phyloP scores from a whole-genome alignment of 805 yeast species.

The Schizosaccharomyces lindneri region DNA sequence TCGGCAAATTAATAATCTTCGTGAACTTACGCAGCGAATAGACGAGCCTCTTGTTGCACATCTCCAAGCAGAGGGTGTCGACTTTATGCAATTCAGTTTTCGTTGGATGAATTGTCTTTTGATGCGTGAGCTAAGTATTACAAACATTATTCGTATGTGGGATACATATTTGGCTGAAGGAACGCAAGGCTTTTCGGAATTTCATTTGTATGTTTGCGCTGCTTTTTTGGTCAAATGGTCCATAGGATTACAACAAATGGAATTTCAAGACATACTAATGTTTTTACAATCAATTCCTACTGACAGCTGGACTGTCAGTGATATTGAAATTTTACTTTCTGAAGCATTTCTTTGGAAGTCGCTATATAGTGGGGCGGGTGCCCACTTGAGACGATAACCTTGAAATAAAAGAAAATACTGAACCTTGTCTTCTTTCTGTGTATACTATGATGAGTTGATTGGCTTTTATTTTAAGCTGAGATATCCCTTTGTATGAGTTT shows the following conservation, averaged over 20 bases:
- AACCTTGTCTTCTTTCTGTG: too few relatives aligned
- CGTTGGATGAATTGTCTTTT: slow-evolving; percentile 96
- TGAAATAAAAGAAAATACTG: too few relatives aligned
- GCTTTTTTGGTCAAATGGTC: slow-evolving; percentile 84
- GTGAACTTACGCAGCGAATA: slow-evolving; percentile 53
- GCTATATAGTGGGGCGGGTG: slow-evolving; percentile 66
- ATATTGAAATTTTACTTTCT: slow-evolving; percentile 71
- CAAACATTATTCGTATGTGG: slow-evolving; percentile 82
- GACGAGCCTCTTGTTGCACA: slow-evolving; percentile 52
- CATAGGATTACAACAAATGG: slow-evolving; percentile 51
- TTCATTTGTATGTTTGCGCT: slow-evolving; percentile 92
- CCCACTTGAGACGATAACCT: slow-evolving; percentile 32
- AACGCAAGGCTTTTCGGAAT: slow-evolving; percentile 54
- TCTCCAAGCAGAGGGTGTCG: slow-evolving; percentile 59
- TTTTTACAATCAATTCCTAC: slow-evolving; percentile 84
- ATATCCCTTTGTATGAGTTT: too few relatives aligned
- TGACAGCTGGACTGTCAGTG: slow-evolving; percentile 59
- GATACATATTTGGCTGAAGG: slow-evolving; percentile 54
- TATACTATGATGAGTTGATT: too few relatives aligned
- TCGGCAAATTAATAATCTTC: slow-evolving; percentile 63
- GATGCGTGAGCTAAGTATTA: slow-evolving; percentile 74
- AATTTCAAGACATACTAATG: slow-evolving; percentile 81
- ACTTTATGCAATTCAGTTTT: slow-evolving; percentile 83
- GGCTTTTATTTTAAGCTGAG: too few relatives aligned
- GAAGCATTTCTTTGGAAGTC: slow-evolving; percentile 96